Base-by-base conservation (phyloP, 2,329 filamentous ascomycete genomes). In the Calycina marina region DNA sequence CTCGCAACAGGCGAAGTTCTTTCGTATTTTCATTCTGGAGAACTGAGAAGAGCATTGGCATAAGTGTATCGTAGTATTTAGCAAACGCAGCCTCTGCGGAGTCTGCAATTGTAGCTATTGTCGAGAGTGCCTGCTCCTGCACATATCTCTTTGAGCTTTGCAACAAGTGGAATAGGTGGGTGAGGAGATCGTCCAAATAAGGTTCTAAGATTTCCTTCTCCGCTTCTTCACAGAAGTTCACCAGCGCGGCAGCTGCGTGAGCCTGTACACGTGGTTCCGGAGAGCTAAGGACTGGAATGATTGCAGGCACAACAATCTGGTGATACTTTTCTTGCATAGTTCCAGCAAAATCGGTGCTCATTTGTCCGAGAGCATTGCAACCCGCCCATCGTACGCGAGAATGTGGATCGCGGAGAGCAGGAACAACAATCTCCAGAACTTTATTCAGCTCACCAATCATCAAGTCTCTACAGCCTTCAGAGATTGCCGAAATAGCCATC, bases 401-500 rank as follows among this genome's bases (percentile, higher is more conserved):
- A 52, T 98, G 90, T 24, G 80, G 70, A 52, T 98, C 88, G 47
- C 78, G 76, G 20, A 98, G 67, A 20, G 88, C 81, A 11, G 90
- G 90, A 30, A 94, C 74, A n/a, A 98, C 88, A 35, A 98, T 68
- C 42, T 93, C 84, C 29, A 98, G 67, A 14, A 98, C 88, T 52
- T 94, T 86, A 55, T 85, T 83, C 4, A 98, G 67, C 56, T 98
- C 90, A 25, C 81, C 81, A 43, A 93, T 69, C 90, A 98, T 98
- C 40, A 94, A 66, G 15, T 96, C 88, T 37, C 85, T 77, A 53
- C 90, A 98, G 22, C 90, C 90, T 57, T 98, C 90, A 0, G 90
- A 96, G 42, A 98, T 98, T 43, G 90, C 90, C 3, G 88, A 96
- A 40, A 98, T 94, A 14, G 90, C 90, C 90, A 98, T 98, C 32